Base-by-base conservation (phyloP, 768 basidiomycete genomes). In the Tubosaeta brunneosetosa region DNA sequence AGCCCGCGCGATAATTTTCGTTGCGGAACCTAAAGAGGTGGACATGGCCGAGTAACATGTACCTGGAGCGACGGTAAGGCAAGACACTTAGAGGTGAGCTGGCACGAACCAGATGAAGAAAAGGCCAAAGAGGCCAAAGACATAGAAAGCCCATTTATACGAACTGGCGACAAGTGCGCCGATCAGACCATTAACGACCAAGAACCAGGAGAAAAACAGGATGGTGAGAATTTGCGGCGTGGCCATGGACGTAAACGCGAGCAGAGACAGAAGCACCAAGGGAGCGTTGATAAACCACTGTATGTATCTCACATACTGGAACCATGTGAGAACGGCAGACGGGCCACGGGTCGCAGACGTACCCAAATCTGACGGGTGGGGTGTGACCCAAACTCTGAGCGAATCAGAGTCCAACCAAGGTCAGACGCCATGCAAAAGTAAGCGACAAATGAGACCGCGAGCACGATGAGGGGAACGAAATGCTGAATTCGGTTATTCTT, bases 261-360 rank as follows among this genome's bases (percentile, higher is more conserved):
- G 61, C 34, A 83, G 58, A 27, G 68, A 61, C 42, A 82, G 71
- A 4, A 84, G 67, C 12, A 82, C 61, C 10, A 78, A 57, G 1
- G 83, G 82, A 6, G 79, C 78, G 44, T 76, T 80, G 71, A 81
- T 77, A 51, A 77, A 74, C 78, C 77, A 80, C 50, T 78, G 77
- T 60, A 81, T 78, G 55, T 80, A 82, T 36, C 78, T 72, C 1
- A 74, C 78, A 57, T 70, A 83, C 76, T 77, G n/a, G 5, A 33
- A 17, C n/a, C 11, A 11, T 2, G 37, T 48, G 34, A 48, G 55
- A 33, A 36, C 9, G 4, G 12, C 6, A 10, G 14, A 26, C 22
- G 5, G 7, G n/a, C 29, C n/a, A 8, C 14, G 17, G 11, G 5
- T 22, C 0, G 1, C 0, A 22, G 6, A 16, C 71, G 46, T 69